Conservation (phyloP, 768 basidiomycete genomes). For the Boletus patriciae region DNA sequence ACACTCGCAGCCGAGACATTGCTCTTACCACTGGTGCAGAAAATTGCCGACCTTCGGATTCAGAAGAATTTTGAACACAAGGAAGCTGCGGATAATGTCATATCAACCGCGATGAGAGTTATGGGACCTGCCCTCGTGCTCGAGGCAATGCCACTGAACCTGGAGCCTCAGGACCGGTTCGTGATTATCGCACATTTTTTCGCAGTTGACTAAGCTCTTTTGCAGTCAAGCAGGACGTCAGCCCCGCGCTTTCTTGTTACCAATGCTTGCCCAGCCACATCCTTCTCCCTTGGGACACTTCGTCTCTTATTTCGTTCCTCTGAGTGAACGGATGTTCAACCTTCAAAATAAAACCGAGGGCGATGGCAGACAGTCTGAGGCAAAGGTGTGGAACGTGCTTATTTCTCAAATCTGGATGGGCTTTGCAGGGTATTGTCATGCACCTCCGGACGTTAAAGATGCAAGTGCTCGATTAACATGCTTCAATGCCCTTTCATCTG, state of each 20-base stretch:
- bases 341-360: slow-evolving; percentile 77
- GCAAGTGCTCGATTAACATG: slow-evolving; percentile 38
- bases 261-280: slow-evolving; percentile 79
- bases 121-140: slow-evolving; percentile 84
- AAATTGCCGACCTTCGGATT: slow-evolving; percentile 70
- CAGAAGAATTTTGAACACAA: slow-evolving; percentile 88
- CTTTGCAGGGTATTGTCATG: slow-evolving; percentile 87
- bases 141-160: slow-evolving; percentile 73
- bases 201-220: slow-evolving; percentile 5
- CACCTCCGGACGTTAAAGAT: slow-evolving; percentile 69
- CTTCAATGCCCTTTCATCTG: background rate
- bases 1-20: slow-evolving; percentile 68
- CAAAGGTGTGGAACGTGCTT: slow-evolving; percentile 93
- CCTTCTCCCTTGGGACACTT: slow-evolving; percentile 84
- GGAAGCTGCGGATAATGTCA: slow-evolving; percentile 76
- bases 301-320: slow-evolving; percentile 84
- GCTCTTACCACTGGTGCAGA: slow-evolving; percentile 64
- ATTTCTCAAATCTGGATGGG: slow-evolving; percentile 94
- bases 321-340: slow-evolving; percentile 92
- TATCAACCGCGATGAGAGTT: slow-evolving; percentile 79
- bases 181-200: slow-evolving; percentile 22
- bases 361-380: slow-evolving; percentile 74
- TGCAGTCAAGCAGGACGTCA: slow-evolving; percentile 68
- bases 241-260: slow-evolving; percentile 89
- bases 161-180: slow-evolving; percentile 79